Conservation (phyloP, 108 stramenopile genomes). For the Cylindrotheca closterium region DNA sequence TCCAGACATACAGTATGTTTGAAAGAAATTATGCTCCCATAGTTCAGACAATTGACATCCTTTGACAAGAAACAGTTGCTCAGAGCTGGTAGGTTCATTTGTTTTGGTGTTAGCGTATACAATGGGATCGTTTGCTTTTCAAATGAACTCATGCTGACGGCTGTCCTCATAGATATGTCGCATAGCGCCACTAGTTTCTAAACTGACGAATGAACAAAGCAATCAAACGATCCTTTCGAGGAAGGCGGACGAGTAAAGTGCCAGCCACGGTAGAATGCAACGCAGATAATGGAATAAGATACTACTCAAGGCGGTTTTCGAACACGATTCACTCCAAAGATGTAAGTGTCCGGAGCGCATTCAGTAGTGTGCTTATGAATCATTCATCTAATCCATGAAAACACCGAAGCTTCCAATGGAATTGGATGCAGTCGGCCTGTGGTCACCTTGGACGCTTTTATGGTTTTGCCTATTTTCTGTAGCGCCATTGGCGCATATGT, state of each 20-base stretch:
- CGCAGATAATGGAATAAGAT: not conserved
- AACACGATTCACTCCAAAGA: constrained; percentile 1
- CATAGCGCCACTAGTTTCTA: no score
- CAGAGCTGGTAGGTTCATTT: no score
- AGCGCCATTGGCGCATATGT: constrained; percentile 69
- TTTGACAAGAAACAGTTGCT: no score
- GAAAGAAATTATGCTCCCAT: no score
- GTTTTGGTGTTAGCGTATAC: no score
- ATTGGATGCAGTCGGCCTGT: constrained; percentile 49
- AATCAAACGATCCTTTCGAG: not conserved
- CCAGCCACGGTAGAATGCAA: not conserved
- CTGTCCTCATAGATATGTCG: no score
- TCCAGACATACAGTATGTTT: no score
- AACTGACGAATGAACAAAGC: not conserved
- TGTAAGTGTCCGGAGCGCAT: constrained; percentile 4
- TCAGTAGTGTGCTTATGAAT: not conserved
- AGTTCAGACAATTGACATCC: no score
- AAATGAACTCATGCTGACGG: no score
- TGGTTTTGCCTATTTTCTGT: constrained; percentile 59
- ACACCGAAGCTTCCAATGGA: constrained; percentile 48
- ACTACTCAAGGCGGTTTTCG: constrained; percentile 19
- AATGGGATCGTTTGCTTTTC: no score
- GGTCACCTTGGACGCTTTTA: constrained; percentile 63
- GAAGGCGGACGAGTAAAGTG: not conserved
- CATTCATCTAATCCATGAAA: not conserved